Percentiles rank a stretch among this genome's conserved stretches.
These are phyloP conservation scores for Torulaspora pretoriensis DNA, from an alignment of 1,139 yeast species.

Conservation along the genomic window DNA sequence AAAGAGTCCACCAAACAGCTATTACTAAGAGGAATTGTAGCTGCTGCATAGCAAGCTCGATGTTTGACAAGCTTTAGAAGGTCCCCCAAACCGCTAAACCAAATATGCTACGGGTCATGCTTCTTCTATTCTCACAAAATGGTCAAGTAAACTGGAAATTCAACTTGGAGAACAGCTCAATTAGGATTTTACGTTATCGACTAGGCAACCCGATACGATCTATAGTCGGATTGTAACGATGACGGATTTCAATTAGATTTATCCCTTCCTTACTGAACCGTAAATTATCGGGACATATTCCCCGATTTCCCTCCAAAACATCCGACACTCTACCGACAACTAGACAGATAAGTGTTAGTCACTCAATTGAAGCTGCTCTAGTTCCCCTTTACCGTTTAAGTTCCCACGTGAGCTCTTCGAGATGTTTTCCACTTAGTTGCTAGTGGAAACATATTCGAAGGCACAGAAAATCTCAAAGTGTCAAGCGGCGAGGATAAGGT, in stretches of 20 bases:
- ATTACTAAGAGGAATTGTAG: slow-evolving; percentile 53
- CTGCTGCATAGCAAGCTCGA: slow-evolving; percentile 48
- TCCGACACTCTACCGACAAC: slow-evolving; percentile 18
- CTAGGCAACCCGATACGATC: slow-evolving; percentile 20
- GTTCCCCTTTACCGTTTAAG: neutral
- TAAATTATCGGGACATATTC: slow-evolving; percentile 10
- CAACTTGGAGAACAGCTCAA: slow-evolving; percentile 15
- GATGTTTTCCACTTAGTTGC: neutral
- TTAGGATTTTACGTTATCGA: slow-evolving; percentile 22
- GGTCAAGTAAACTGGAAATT: slow-evolving; percentile 5
- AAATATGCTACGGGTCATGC: slow-evolving; percentile 33
- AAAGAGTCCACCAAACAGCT: slow-evolving; percentile 44
- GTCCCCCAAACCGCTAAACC: slow-evolving; percentile 35
- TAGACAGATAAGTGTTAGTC: neutral
- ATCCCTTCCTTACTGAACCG: slow-evolving; percentile 12
- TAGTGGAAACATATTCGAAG: neutral
- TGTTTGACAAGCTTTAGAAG: slow-evolving; percentile 37
- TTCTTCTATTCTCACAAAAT: slow-evolving; percentile 12
- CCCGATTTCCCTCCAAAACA: slow-evolving; percentile 11
- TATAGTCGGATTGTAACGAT: slow-evolving; percentile 12
- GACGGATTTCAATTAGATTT: slow-evolving; percentile 6
- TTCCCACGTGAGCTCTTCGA: neutral
- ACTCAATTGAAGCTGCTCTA: neutral
- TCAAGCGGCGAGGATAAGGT: neutral
- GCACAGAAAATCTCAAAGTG: neutral